Evolutionary conservation across 2,329 filamentous ascomycete species (phyloP).

Genomic region (Cercospora canescens): DNA sequence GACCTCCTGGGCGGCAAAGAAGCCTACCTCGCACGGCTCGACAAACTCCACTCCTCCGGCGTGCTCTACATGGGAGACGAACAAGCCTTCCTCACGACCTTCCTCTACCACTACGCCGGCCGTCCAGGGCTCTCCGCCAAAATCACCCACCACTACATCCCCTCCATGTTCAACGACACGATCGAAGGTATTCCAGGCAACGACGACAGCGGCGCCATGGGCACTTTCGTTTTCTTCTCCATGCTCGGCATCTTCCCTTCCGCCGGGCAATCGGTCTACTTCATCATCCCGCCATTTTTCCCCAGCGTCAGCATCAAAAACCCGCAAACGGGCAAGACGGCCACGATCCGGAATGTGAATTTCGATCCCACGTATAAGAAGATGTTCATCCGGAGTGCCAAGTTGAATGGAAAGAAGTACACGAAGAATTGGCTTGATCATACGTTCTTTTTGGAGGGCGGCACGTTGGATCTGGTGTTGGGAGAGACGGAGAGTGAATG

Average conservation of each 20-base stretch:
- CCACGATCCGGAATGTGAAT: conserved; percentile 47
- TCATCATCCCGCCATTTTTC: conserved; percentile 60
- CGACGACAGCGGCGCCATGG: conserved; percentile 71
- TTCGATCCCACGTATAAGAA: conserved; percentile 43
- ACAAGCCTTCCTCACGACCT: conserved; percentile 41
- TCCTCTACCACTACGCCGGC: conserved; percentile 67
- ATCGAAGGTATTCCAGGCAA: conserved; percentile 65
- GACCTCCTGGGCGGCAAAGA: conserved; percentile 20
- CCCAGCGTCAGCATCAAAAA: conserved; percentile 57
- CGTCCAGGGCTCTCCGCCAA: conserved; percentile 63
- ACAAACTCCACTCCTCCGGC: conserved; percentile 61
- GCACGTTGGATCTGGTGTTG: conserved; percentile 65
- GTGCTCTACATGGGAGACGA: conserved; percentile 28
- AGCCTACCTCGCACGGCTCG: conserved; percentile 41
- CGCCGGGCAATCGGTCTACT: conserved; percentile 61
- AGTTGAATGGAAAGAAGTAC: conserved; percentile 65
- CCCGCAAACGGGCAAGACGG: conserved; percentile 56
- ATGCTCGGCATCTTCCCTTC: conserved; percentile 69
- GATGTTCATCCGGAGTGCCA: conserved; percentile 65
- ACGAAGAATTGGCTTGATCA: conserved; percentile 65
- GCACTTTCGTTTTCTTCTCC: conserved; percentile 68
- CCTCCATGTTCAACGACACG: conserved; percentile 58
- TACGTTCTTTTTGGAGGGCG: conserved; percentile 65
- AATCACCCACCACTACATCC: conserved; percentile 60
- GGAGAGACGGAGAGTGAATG: conserved; percentile 49